A percentile compares a stretch with the other conserved stretches of the same genome.
phyloP scores from a whole-genome alignment of 2,329 filamentous ascomycete species.

The Aspergillus flavus region DNA sequence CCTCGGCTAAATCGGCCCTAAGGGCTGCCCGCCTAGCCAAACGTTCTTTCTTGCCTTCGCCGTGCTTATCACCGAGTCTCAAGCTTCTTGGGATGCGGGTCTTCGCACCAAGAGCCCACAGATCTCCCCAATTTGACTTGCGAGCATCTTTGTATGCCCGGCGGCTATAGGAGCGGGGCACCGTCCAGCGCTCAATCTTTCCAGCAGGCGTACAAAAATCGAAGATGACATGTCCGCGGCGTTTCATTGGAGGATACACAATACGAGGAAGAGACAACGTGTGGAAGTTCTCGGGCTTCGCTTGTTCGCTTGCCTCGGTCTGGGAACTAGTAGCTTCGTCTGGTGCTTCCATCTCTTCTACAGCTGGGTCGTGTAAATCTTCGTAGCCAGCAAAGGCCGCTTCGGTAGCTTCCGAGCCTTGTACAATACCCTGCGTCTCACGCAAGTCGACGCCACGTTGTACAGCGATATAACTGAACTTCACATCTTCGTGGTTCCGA shows the following conservation, averaged over 20 bases:
- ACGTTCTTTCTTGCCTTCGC: constrained; percentile 44
- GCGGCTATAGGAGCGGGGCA: constrained; percentile 77
- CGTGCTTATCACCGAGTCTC: constrained; percentile 57
- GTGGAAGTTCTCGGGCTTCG: constrained; percentile 38
- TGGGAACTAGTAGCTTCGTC: constrained; percentile 12
- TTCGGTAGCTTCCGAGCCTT: constrained; percentile 62
- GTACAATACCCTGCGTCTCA: constrained; percentile 41
- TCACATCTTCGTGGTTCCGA: constrained; percentile 84
- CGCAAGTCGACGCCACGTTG: constrained; percentile 72
- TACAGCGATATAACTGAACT: constrained; percentile 87
- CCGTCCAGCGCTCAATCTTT: constrained; percentile 88
- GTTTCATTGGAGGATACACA: constrained; percentile 81
- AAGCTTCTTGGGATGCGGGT: constrained; percentile 67
- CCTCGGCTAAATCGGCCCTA: constrained; percentile 27
- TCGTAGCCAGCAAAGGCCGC: constrained; percentile 75
- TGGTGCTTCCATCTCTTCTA: constrained; percentile 17
- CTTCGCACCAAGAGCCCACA: constrained; percentile 95
- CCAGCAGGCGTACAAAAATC: constrained; percentile 89
- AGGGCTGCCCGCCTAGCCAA: constrained; percentile 40
- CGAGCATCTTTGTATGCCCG: constrained; percentile 89
- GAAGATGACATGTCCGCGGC: constrained; percentile 81
- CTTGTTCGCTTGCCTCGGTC: constrained; percentile 3
- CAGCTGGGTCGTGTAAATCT: constrained; percentile 37
- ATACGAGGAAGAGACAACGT: constrained; percentile 75
- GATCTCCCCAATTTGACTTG: constrained; percentile 87